phyloP scores from a whole-genome alignment of 768 basidiomycete species.

The Russula brevipes region DNA sequence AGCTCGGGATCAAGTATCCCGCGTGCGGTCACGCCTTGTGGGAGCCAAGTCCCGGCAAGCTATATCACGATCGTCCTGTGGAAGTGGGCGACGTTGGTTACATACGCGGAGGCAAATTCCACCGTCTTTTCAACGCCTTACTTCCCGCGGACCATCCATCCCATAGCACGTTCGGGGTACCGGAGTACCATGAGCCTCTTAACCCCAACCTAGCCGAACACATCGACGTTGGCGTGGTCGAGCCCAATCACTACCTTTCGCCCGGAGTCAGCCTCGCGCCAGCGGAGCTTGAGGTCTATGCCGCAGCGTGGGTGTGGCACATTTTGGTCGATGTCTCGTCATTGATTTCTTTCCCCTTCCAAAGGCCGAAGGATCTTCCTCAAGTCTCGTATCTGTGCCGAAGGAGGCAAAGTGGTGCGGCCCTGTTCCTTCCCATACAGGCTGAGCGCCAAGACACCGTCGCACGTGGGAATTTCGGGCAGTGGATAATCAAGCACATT shows the following conservation, averaged over 20 bases:
- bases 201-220: background rate
- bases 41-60: constrained; percentile 17
- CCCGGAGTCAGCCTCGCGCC: background rate
- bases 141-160: constrained; percentile 9
- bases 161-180: constrained; percentile 5
- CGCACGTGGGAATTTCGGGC: background rate
- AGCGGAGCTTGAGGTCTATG: background rate
- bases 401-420: background rate
- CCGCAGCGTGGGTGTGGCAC: background rate
- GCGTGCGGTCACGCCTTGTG: constrained; percentile 19
- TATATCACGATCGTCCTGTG: constrained; percentile 4
- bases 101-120: constrained; percentile 22
- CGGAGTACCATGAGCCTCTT: constrained; percentile 10
- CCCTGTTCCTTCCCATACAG: background rate
- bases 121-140: constrained; percentile 22
- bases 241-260: background rate
- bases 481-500: background rate
- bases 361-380: background rate
- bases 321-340: background rate
- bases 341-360: background rate
- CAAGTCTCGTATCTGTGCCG: background rate
- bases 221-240: background rate
- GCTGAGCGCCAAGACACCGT: background rate
- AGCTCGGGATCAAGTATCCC: constrained; percentile 1
- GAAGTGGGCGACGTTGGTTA: constrained; percentile 26